Evolutionary conservation across 805 yeast species (phyloP), one percentile per base, ranked within the genome.

Genomic region (Blastobotrys terrestris): DNA sequence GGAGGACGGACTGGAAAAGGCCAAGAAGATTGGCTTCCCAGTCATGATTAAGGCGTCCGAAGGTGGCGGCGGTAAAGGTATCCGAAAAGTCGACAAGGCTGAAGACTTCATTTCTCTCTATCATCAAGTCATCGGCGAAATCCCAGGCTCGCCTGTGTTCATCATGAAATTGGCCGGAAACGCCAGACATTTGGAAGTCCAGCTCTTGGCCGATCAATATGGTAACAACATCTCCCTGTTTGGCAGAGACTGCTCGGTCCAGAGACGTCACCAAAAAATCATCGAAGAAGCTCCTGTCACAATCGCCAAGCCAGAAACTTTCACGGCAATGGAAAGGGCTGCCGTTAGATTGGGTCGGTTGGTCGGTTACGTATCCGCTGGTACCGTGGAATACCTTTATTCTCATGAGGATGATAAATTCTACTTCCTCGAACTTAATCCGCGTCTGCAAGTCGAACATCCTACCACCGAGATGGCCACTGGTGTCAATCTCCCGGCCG

Each of bases 21-120:
- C 99, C 55, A 80, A 77, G 63, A 69, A 78, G 64, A 91, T 94
- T 64, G 99, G 99, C 1, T 90, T 94, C 76, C 99, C 99, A 31
- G 96, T 94, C 51, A 94, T 94, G 99, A 84, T 94, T 67, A 94
- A 94, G 73, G 99, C 99, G 48, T 90, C 97, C 54, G 99, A 94
- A 82, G 99, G 99, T 77, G 99, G 99, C 73, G 99, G 99, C 75
- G 99, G 99, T 77, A 94, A 94, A 75, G 99, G 99, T 80, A 94
- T 94, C 71, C 85, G 99, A 77, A 90, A 90, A 73, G 98, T 90
- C 59, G 96, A 87, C 53, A 68, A 77, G 58, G 96, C 86, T 70
- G 83, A 81, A 58, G 87, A 90, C 63, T 94, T 94, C 60, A 65
- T 77, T 43, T 58, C 87, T 22, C 72, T 87, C 58, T 94, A 92